These are phyloP conservation scores for Globisporangium apiculatum DNA, from an alignment of 352 stramenopile species.

Conservation along the genomic window DNA sequence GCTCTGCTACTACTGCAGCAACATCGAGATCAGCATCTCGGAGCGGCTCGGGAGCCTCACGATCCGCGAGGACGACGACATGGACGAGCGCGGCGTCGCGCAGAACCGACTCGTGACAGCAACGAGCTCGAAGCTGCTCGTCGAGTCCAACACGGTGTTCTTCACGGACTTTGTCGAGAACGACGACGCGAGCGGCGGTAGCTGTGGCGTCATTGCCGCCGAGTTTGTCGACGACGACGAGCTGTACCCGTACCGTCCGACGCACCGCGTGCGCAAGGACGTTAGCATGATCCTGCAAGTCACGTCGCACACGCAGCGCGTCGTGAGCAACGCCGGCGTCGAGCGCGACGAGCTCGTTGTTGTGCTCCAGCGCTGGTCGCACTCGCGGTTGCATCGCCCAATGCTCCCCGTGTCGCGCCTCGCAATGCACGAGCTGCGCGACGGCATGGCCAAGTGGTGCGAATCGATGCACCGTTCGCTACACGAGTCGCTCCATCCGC, in stretches of 20 bases:
- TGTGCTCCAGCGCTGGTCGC: conserved; percentile 37
- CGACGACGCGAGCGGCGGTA: conserved; percentile 17
- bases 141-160: conserved; percentile 33
- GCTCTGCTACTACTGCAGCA: conserved; percentile 25
- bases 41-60: conserved; percentile 36
- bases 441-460: conserved; percentile 5
- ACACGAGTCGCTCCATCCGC: background rate
- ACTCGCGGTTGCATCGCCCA: conserved; percentile 25
- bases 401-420: conserved; percentile 14
- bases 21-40: conserved; percentile 44
- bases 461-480: conserved; percentile 2
- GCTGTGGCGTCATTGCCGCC: conserved; percentile 29
- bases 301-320: conserved; percentile 11
- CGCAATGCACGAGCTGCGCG: conserved; percentile 4
- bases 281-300: conserved; percentile 24
- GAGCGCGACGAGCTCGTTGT: conserved; percentile 23
- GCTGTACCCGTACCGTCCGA: conserved; percentile 32
- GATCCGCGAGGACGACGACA: conserved; percentile 37
- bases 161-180: conserved; percentile 27
- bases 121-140: conserved; percentile 13
- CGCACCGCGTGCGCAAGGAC: conserved; percentile 35
- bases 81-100: conserved; percentile 17
- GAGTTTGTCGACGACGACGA: conserved; percentile 39
- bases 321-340: conserved; percentile 13
- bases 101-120: conserved; percentile 28